phyloP scores from a whole-genome alignment of 768 basidiomycete genomes.

The Hirschioporus abietinus region DNA sequence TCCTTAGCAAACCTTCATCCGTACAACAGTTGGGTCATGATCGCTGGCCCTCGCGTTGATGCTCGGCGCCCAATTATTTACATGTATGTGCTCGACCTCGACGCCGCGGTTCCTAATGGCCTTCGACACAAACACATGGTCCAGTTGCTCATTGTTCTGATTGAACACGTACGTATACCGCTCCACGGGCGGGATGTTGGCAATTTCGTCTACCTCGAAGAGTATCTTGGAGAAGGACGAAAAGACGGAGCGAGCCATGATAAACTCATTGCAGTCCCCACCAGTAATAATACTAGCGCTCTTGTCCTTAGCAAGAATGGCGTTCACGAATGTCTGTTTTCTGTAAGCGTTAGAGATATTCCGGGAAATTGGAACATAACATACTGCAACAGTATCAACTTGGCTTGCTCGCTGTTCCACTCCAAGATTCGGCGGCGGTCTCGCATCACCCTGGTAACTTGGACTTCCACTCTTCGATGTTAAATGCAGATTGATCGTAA shows the following conservation, averaged over 20 bases:
- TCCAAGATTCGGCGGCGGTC: conserved; percentile 52
- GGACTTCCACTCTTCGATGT: conserved; percentile 54
- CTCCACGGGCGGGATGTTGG: conserved; percentile 41
- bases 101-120: conserved; percentile 36
- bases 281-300: conserved; percentile 47
- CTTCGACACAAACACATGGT: conserved; percentile 50
- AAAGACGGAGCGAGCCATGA: conserved; percentile 48
- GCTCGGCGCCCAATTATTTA: conserved; percentile 51
- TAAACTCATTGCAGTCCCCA: conserved; percentile 61
- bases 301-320: conserved; percentile 36
- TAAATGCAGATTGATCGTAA: conserved; percentile 57
- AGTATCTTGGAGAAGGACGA: conserved; percentile 35
- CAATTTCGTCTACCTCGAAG: conserved; percentile 46
- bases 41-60: conserved; percentile 43
- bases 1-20: conserved; percentile 39
- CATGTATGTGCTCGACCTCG: conserved; percentile 53
- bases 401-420: conserved; percentile 44
- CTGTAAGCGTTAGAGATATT: conserved; percentile 1
- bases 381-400: conserved; percentile 45
- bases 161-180: conserved; percentile 61
- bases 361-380: conserved; percentile 15
- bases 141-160: conserved; percentile 53
- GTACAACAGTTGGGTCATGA: conserved; percentile 56
- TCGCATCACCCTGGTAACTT: conserved; percentile 48
- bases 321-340: conserved; percentile 41